These are phyloP conservation scores for Bjerkandera adusta DNA, from an alignment of 1,284 basidiomycete species.

Conservation along the genomic window DNA sequence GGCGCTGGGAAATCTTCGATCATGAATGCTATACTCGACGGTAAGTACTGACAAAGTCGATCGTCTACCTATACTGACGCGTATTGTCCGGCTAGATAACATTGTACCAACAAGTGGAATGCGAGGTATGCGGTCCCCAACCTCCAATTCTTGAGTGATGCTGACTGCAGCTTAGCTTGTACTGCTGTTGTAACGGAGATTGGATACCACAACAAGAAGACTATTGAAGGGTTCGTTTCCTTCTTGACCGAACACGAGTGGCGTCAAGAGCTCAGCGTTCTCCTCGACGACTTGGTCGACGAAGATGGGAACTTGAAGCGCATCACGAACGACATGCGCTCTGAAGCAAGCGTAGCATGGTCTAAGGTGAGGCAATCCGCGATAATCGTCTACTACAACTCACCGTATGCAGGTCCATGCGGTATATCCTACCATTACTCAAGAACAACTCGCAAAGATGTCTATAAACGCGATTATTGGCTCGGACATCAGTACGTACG, in stretches of 20 bases:
- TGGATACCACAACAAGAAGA: conserved; percentile 48
- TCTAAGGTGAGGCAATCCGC: conserved; percentile 41
- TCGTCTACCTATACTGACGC: conserved; percentile 10
- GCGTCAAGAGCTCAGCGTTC: conserved; percentile 50
- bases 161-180: conserved; percentile 42
- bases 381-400: too few relatives aligned
- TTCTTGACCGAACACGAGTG: conserved; percentile 57
- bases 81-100: conserved; percentile 47
- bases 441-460: conserved; percentile 47
- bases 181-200: conserved; percentile 68
- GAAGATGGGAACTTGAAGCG: conserved; percentile 55
- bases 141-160: conserved; percentile 3
- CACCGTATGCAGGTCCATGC: conserved; percentile 50
- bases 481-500: conserved; percentile 42
- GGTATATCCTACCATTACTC: conserved; percentile 51
- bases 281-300: conserved; percentile 55
- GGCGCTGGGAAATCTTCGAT: conserved; percentile 62
- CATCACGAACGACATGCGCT: conserved; percentile 51
- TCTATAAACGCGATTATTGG: conserved; percentile 47
- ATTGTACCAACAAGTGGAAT: conserved; percentile 65
- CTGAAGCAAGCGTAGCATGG: conserved; percentile 60
- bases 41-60: conserved; percentile 28
- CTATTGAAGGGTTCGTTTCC: conserved; percentile 56
- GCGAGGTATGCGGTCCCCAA: conserved; percentile 40
- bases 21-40: conserved; percentile 58